These are phyloP conservation scores for Xylaria arbuscula DNA, from an alignment of 2,329 filamentous ascomycete species.

Conservation along the genomic window DNA sequence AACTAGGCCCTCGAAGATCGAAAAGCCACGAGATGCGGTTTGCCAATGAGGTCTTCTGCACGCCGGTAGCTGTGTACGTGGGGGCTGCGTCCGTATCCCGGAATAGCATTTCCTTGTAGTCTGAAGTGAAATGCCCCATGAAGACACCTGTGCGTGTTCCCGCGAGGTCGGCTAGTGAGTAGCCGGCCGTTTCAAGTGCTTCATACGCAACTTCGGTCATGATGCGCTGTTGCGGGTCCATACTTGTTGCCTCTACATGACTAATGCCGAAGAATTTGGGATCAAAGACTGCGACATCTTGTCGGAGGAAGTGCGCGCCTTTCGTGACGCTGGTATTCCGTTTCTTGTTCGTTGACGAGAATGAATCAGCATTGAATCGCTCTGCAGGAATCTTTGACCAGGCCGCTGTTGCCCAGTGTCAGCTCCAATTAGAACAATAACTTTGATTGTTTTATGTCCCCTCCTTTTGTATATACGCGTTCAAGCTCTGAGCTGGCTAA, in stretches of 20 bases:
- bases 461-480: no score
- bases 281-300: conserved; percentile 36
- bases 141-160: conserved; percentile 30
- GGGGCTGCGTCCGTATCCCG: conserved; percentile 48
- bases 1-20: conserved; percentile 47
- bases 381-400: neutral
- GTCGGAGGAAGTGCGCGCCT: conserved; percentile 35
- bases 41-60: conserved; percentile 47
- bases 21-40: conserved; percentile 48
- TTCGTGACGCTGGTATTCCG: conserved; percentile 29
- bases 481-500: no score
- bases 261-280: conserved; percentile 34
- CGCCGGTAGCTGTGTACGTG: conserved; percentile 48
- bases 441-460: no score
- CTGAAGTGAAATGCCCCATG: conserved; percentile 24
- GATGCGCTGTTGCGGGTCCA: conserved; percentile 36
- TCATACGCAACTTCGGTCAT: conserved; percentile 35
- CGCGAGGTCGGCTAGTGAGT: neutral
- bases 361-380: neutral
- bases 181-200: conserved; percentile 34
- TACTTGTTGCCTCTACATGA: conserved; percentile 22
- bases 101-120: conserved; percentile 33
- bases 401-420: neutral
- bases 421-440: no score
- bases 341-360: neutral